phyloP scores from a whole-genome alignment of 495 filamentous ascomycete species.

The Bryoglossum gracile region DNA sequence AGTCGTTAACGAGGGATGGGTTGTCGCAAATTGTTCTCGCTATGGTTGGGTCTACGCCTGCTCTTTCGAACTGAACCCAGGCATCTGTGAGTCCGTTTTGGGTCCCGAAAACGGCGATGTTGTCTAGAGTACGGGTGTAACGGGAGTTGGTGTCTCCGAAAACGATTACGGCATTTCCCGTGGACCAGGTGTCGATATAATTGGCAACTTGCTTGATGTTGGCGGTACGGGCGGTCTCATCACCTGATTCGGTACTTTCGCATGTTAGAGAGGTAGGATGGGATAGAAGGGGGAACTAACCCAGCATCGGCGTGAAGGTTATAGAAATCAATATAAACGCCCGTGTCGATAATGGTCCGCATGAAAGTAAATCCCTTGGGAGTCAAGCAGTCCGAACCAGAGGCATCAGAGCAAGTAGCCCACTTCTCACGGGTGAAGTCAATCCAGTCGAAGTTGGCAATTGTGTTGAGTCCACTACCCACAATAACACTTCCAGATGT shows the following conservation, averaged over 20 bases:
- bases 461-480: constrained; percentile 54
- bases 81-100: constrained; percentile 41
- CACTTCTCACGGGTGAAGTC: constrained; percentile 51
- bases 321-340: constrained; percentile 50
- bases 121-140: constrained; percentile 47
- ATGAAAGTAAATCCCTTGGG: constrained; percentile 61
- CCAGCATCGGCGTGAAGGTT: constrained; percentile 59
- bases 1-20: constrained; percentile 39
- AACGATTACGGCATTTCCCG: constrained; percentile 51
- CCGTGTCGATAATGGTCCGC: constrained; percentile 36
- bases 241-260: constrained; percentile 31
- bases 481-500: constrained; percentile 54
- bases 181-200: constrained; percentile 44
- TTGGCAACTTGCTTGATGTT: constrained; percentile 49
- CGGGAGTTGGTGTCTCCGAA: constrained; percentile 54
- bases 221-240: constrained; percentile 41
- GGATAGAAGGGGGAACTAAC: constrained; percentile 10
- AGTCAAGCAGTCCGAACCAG: constrained; percentile 50
- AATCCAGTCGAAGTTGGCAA: constrained; percentile 48
- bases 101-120: constrained; percentile 37
- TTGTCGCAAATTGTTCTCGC: constrained; percentile 44
- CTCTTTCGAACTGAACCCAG: constrained; percentile 43
- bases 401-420: constrained; percentile 46
- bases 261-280: background rate
- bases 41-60: constrained; percentile 37